Percentiles rank a stretch among this genome's conserved stretches.
Conservation (phyloP, 2,329 filamentous ascomycete species). For the Aspergillus thermomutatus region DNA sequence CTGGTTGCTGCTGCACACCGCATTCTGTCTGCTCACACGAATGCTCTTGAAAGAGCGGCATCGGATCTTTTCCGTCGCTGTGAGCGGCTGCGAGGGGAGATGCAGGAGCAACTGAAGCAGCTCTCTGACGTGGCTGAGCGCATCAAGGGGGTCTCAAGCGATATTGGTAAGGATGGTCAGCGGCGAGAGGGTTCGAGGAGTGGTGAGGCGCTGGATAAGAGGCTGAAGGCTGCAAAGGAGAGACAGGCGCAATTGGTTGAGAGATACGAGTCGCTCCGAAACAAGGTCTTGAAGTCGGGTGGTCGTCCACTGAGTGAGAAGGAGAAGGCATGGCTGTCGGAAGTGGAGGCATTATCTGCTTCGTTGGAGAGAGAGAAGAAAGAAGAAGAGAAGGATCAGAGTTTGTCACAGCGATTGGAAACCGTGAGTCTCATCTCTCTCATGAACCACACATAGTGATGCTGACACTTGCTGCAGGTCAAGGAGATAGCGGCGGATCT, state of each 20-base stretch:
- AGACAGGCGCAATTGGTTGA: conserved; percentile 39
- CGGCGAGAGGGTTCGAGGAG: conserved; percentile 30
- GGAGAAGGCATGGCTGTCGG: conserved; percentile 44
- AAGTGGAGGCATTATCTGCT: conserved; percentile 39
- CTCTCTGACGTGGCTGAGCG: conserved; percentile 45
- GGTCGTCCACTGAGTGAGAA: conserved; percentile 46
- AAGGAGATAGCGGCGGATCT: conserved; percentile 39
- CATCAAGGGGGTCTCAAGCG: conserved; percentile 41
- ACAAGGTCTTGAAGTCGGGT: conserved; percentile 40
- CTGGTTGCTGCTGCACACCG: conserved; percentile 47
- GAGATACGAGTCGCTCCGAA: conserved; percentile 44
- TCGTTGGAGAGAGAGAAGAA: conserved; percentile 29
- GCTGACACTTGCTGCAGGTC: conserved; percentile 29
- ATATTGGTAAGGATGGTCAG: conserved; percentile 35
- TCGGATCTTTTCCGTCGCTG: conserved; percentile 53
- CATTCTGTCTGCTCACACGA: conserved; percentile 45
- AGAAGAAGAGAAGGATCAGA: conserved; percentile 21
- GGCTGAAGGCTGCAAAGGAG: conserved; percentile 39
- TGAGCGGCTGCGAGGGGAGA: conserved; percentile 46
- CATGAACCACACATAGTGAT: not conserved
- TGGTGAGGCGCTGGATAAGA: conserved; percentile 35
- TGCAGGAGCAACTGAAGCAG: conserved; percentile 46
- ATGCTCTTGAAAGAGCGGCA: conserved; percentile 44
- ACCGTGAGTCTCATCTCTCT: conserved; percentile 30
- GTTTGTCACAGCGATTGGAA: conserved; percentile 36